Conservation (phyloP, 78 protist species). For the Guillardia theta region DNA sequence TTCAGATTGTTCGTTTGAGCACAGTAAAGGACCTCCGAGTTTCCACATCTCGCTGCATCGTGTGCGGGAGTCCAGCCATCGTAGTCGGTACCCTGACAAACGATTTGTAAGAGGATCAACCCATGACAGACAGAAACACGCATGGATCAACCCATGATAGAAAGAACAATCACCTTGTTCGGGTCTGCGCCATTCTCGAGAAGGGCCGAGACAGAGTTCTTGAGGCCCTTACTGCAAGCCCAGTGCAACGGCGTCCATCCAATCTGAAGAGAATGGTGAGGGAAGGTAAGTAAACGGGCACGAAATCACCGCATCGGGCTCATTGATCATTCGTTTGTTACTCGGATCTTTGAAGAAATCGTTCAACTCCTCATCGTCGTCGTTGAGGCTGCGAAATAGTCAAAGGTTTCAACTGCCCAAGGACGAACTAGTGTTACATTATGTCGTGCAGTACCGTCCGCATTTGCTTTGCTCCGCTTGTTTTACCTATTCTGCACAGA, state of each 20-base stretch:
- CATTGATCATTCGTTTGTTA: not conserved
- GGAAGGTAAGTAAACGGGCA: not conserved
- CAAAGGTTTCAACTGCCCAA: too few species aligned
- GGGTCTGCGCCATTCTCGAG: not conserved
- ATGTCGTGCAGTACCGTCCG: too few species aligned
- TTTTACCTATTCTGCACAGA: too few species aligned
- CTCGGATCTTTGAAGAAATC: not conserved
- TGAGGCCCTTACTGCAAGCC: not conserved
- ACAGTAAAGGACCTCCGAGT: too few species aligned
- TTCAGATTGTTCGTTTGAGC: too few species aligned
- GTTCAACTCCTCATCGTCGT: not conserved
- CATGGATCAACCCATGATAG: too few species aligned
- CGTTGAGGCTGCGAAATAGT: not conserved
- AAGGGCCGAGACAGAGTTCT: not conserved
- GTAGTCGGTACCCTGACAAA: not conserved
- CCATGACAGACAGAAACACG: too few species aligned
- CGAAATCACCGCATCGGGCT: not conserved
- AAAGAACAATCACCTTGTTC: too few species aligned
- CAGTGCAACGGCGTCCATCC: not conserved
- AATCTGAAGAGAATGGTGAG: not conserved
- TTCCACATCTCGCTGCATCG: not conserved
- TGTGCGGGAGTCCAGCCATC: not conserved
- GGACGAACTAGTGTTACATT: too few species aligned
- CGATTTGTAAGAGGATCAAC: too few species aligned
- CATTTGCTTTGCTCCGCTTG: too few species aligned